A percentile compares a stretch with the other conserved stretches of the same genome.
Evolutionary conservation across 805 yeast genomes (phyloP).

Genomic region (Yamadazyma kitorensis): DNA sequence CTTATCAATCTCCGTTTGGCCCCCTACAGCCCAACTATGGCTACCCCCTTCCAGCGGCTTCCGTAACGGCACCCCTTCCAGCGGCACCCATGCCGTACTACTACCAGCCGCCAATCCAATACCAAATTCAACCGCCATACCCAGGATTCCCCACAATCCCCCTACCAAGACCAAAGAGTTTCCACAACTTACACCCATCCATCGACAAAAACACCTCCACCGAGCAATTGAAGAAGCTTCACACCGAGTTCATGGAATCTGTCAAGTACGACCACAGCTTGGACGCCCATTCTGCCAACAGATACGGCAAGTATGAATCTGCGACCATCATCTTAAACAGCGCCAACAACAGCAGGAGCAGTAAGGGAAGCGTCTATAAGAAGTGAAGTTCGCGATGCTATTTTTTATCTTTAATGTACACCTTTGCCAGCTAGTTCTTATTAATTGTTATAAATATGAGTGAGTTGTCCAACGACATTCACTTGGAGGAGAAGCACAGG

Average conservation of each 20-base stretch:
- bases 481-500: too few species aligned
- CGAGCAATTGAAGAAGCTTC: slow-evolving; percentile 17
- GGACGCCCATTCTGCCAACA: slow-evolving; percentile 13
- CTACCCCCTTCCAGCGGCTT: background rate
- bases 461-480: too few species aligned
- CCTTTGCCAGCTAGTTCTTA: too few species aligned
- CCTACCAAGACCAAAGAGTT: too few species aligned
- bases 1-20: background rate
- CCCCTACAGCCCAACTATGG: background rate
- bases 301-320: slow-evolving; percentile 24
- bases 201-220: slow-evolving; percentile 16
- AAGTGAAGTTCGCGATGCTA: too few species aligned
- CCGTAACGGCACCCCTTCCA: background rate
- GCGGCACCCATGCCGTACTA: too few species aligned
- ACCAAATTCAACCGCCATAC: background rate
- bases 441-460: too few species aligned
- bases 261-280: slow-evolving; percentile 18
- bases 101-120: slow-evolving; percentile 1
- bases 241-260: slow-evolving; percentile 21
- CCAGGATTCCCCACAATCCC: slow-evolving; percentile 4
- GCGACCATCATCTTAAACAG: slow-evolving; percentile 17
- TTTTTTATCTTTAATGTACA: too few species aligned
- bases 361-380: slow-evolving; percentile 8
- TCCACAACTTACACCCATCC: slow-evolving; percentile 19
- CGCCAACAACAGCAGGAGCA: slow-evolving; percentile 14